Evolutionary conservation across 2,329 filamentous ascomycete genomes (phyloP).

Genomic region (Aureobasidium subglaciale): DNA sequence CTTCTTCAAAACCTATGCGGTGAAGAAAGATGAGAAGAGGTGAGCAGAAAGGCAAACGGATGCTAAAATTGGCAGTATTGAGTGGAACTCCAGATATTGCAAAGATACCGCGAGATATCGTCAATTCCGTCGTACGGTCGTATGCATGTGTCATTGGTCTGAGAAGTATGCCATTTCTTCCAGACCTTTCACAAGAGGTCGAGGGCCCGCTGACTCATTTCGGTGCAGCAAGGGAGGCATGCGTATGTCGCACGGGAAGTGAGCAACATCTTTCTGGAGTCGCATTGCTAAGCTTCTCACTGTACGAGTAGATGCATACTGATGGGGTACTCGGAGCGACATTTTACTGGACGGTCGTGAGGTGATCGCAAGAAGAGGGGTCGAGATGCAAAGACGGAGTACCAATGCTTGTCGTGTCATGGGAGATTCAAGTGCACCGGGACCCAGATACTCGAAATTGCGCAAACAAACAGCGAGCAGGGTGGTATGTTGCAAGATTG

Average conservation of each 20-base stretch:
- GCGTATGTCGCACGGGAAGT: background rate
- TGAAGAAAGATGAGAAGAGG: background rate
- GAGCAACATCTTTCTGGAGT: background rate
- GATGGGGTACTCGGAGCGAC: background rate
- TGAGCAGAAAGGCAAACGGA: background rate
- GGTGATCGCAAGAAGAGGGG: background rate
- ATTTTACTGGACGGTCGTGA: background rate
- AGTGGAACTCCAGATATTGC: background rate
- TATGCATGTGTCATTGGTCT: conserved; percentile 5
- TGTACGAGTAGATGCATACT: conserved; percentile 2
- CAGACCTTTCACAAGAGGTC: background rate
- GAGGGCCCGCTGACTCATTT: background rate
- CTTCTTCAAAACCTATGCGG: background rate
- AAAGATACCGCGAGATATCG: background rate
- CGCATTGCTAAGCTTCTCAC: conserved; percentile 7
- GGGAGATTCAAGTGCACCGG: background rate
- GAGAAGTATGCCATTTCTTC: background rate
- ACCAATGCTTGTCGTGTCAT: background rate
- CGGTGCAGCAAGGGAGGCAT: background rate
- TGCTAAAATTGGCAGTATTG: background rate
- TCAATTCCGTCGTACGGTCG: background rate
- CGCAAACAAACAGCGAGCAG: background rate
- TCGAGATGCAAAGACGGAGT: background rate
- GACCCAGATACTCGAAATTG: background rate
- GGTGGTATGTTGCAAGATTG: background rate